A percentile compares a stretch with the other conserved stretches of the same genome.
phyloP scores from a whole-genome alignment of 2,329 filamentous ascomycete genomes.

The Fusarium chuoi region DNA sequence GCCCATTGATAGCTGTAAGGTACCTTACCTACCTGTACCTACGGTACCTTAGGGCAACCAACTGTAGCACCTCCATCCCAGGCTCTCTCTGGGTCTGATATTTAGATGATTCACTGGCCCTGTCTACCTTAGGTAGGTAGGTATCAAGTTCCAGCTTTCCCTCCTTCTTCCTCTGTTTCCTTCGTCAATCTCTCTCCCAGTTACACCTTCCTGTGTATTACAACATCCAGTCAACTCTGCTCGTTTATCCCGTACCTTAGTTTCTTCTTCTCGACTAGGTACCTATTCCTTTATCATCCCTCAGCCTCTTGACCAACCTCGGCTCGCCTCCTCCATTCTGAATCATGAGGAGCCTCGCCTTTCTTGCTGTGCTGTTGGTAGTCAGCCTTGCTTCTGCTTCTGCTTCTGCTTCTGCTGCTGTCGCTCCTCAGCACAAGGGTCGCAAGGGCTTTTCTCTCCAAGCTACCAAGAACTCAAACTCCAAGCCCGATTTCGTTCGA shows the following conservation, averaged over 20 bases:
- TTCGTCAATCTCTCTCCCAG: not conserved
- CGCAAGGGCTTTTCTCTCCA: conserved; percentile 46
- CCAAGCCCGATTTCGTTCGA: conserved; percentile 46
- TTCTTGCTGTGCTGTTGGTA: conserved; percentile 29
- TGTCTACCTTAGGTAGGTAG: not conserved
- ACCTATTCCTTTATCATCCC: not conserved
- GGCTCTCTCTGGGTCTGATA: not conserved
- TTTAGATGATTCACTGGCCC: conserved; percentile 10
- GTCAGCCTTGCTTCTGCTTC: conserved; percentile 15
- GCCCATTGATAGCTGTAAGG: not conserved
- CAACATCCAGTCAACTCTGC: not conserved
- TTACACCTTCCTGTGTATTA: not conserved
- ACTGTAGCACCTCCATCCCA: not conserved
- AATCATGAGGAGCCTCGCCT: conserved; percentile 30
- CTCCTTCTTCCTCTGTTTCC: not conserved
- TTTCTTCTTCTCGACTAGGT: not conserved
- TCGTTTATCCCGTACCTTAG: not conserved
- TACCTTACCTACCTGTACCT: too few relatives aligned
- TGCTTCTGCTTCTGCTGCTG: conserved; percentile 1
- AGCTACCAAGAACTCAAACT: conserved; percentile 33
- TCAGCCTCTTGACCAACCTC: not conserved
- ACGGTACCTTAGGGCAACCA: not conserved
- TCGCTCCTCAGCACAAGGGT: conserved; percentile 6
- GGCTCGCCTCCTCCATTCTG: not conserved
- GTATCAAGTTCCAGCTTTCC: not conserved